Conservation (phyloP, 164 flowering plant genomes). For the Berberis vulgaris region DNA sequence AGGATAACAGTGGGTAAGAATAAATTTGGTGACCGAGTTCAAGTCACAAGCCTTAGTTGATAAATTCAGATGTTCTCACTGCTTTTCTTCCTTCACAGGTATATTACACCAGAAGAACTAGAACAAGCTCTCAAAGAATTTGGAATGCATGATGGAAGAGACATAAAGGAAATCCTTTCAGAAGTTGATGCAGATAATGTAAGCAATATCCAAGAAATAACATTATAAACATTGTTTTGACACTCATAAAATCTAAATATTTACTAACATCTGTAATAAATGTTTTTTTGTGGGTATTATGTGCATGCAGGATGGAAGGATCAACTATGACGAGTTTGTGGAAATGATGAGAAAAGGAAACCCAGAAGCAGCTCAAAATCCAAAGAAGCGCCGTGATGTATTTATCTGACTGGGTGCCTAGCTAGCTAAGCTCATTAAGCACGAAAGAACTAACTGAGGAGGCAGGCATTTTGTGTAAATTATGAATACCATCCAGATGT, state of each 20-base stretch:
- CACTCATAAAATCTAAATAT: background rate
- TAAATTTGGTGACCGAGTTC: too few relatives aligned
- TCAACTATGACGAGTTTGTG: conserved; percentile 32
- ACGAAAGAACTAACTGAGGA: background rate
- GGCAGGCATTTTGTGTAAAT: background rate
- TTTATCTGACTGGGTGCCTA: conserved; percentile 12
- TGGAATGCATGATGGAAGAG: conserved; percentile 80
- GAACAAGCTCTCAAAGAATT: conserved; percentile 84
- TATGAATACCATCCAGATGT: background rate
- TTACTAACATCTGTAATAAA: too few relatives aligned
- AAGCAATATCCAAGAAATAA: conserved; percentile 13
- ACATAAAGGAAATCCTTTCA: conserved; percentile 71
- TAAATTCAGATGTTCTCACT: background rate
- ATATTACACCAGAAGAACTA: conserved; percentile 75
- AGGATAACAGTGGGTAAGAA: too few relatives aligned
- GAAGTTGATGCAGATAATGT: conserved; percentile 86
- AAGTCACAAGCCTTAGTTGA: too few relatives aligned
- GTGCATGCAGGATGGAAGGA: conserved; percentile 58
- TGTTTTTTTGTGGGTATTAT: background rate
- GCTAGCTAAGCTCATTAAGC: too few relatives aligned
- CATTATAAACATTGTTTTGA: too few relatives aligned
- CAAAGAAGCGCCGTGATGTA: conserved; percentile 64
- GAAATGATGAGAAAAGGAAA: conserved; percentile 79
- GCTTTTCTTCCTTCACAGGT: conserved; percentile 28
- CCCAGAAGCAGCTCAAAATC: conserved; percentile 35